A percentile compares a stretch with the other conserved stretches of the same genome.
phyloP scores from a whole-genome alignment of 2,329 filamentous ascomycete species.

The Huntiella savannae region DNA sequence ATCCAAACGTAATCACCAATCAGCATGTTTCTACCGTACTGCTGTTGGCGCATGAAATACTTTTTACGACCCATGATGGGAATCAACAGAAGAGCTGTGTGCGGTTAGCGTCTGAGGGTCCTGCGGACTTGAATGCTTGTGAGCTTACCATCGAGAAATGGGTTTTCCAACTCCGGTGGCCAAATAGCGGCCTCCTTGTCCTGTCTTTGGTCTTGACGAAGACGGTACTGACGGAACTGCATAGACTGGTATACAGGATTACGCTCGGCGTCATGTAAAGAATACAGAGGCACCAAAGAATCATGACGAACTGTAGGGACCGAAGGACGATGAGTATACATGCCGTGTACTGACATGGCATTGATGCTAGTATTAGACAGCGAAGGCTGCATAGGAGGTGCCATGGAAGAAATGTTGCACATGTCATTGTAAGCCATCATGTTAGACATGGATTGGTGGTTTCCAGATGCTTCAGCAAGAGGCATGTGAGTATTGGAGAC shows the following conservation, averaged over 20 bases:
- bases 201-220: constrained; percentile 45
- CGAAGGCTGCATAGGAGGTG: constrained; percentile 1
- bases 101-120: neutral
- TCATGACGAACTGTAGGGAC: constrained; percentile 7
- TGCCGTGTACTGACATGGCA: neutral
- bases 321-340: constrained; percentile 5
- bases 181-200: constrained; percentile 35
- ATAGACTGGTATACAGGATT: constrained; percentile 44
- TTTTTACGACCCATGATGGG: constrained; percentile 48
- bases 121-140: neutral
- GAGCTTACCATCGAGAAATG: constrained; percentile 45
- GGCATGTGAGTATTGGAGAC: constrained; percentile 25
- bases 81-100: constrained; percentile 41
- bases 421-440: constrained; percentile 10
- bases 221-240: constrained; percentile 46
- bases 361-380: constrained; percentile 1
- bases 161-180: constrained; percentile 43
- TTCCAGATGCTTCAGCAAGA: constrained; percentile 1
- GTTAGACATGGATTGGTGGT: constrained; percentile 1
- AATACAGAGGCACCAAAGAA: constrained; percentile 5
- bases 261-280: constrained; percentile 16
- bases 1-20: constrained; percentile 50
- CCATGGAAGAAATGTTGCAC: neutral
- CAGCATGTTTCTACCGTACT: constrained; percentile 50
- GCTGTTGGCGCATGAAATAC: constrained; percentile 43